These are phyloP conservation scores for Backusella morwellensis DNA, from an alignment of 192 early-diverging fungal genomes.

Conservation along the genomic window DNA sequence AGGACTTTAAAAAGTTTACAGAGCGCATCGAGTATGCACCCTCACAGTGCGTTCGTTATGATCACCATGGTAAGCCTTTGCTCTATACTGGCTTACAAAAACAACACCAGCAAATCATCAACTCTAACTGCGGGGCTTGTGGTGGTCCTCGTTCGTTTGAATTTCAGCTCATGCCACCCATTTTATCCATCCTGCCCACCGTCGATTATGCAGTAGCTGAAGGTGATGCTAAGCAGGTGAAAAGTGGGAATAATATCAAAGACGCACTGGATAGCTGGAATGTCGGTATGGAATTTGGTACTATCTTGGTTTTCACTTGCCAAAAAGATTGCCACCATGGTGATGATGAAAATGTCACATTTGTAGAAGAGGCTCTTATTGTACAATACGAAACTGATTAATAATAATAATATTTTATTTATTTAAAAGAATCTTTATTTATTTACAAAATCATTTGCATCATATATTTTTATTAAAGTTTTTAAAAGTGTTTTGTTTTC, in stretches of 20 bases:
- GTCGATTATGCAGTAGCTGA: constrained; percentile 43
- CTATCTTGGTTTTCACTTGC: constrained; percentile 80
- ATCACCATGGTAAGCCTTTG: constrained; percentile 66
- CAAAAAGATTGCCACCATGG: constrained; percentile 68
- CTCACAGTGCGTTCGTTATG: constrained; percentile 83
- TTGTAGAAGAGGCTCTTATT: constrained; percentile 62
- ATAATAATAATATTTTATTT: background rate
- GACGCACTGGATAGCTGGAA: constrained; percentile 53
- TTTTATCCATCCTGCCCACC: constrained; percentile 69
- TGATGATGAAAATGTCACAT: constrained; percentile 35
- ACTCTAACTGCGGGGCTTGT: constrained; percentile 63
- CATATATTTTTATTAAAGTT: background rate
- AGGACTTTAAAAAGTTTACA: constrained; percentile 80
- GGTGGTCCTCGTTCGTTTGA: constrained; percentile 74
- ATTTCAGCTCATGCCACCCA: constrained; percentile 90
- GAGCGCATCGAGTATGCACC: constrained; percentile 68
- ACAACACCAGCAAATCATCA: constrained; percentile 23
- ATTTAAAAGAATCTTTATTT: background rate
- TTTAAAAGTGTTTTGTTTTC: background rate
- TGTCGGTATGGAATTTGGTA: constrained; percentile 89
- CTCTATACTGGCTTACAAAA: constrained; percentile 45
- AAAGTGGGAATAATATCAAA: constrained; percentile 25
- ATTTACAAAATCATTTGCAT: background rate
- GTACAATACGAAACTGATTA: constrained; percentile 53
- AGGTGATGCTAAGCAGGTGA: constrained; percentile 37